Conservation (phyloP, 768 basidiomycete genomes). For the Boletus huronensis region DNA sequence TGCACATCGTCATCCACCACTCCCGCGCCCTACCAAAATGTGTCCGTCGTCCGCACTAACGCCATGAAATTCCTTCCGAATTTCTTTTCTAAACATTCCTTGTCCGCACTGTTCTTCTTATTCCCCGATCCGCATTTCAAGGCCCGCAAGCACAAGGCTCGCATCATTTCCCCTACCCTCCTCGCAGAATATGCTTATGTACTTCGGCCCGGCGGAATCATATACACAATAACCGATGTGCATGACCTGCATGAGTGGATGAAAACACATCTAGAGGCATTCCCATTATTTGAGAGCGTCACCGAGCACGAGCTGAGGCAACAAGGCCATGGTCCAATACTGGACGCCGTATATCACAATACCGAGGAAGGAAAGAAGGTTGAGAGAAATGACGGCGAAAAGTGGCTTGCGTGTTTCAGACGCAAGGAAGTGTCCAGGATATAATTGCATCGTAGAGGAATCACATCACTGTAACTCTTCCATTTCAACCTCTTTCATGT, state of each 20-base stretch:
- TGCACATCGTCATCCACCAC: constrained; percentile 23
- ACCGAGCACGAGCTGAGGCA: constrained; percentile 71
- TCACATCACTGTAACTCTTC: constrained; percentile 33
- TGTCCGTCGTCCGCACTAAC: constrained; percentile 92
- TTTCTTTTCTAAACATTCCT: constrained; percentile 87
- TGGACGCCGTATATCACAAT: constrained; percentile 78
- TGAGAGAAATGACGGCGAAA: constrained; percentile 83
- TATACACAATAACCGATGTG: constrained; percentile 98
- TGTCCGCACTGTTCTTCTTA: constrained; percentile 93
- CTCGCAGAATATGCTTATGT: constrained; percentile 97
- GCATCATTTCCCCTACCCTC: constrained; percentile 96
- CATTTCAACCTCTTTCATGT: constrained; percentile 36
- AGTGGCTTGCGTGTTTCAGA: constrained; percentile 90
- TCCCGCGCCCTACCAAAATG: constrained; percentile 69
- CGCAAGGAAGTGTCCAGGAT: constrained; percentile 40
- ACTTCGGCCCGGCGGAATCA: constrained; percentile 86
- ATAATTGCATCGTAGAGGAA: constrained; percentile 6
- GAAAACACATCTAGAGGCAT: constrained; percentile 79
- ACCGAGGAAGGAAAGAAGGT: constrained; percentile 99
- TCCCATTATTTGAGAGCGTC: constrained; percentile 83
- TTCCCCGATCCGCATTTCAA: constrained; percentile 99
- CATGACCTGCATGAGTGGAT: constrained; percentile 95
- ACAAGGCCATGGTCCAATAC: constrained; percentile 68
- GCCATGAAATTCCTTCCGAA: constrained; percentile 99
- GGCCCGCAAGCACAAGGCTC: constrained; percentile 94